Evolutionary conservation across 306 rosid genomes (phyloP).

Genomic region (Lathyrus oleraceus): DNA sequence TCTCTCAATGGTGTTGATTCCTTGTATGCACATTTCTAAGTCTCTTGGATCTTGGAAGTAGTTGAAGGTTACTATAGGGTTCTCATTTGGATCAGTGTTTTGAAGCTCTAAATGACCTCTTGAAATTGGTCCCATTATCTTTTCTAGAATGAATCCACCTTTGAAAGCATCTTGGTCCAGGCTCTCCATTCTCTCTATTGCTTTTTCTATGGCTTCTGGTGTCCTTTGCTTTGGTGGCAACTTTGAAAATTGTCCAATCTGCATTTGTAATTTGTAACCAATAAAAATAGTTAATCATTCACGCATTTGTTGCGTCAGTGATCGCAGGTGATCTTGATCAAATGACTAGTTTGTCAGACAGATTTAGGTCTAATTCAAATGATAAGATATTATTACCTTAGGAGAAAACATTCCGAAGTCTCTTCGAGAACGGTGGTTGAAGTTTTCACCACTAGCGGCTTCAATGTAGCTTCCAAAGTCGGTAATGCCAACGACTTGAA

Average conservation of each 20-base stretch:
- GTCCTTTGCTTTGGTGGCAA: conserved; percentile 47
- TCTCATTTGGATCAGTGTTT: conserved; percentile 57
- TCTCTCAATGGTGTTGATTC: conserved; percentile 46
- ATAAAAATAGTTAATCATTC: not conserved
- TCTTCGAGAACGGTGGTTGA: conserved; percentile 37
- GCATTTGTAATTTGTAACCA: conserved; percentile 15
- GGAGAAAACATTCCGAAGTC: conserved; percentile 66
- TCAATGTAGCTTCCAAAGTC: conserved; percentile 51
- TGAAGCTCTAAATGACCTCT: conserved; percentile 62
- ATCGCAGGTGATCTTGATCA: not conserved
- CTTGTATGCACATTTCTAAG: conserved; percentile 63
- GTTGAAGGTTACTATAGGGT: conserved; percentile 74
- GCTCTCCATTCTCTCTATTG: conserved; percentile 41
- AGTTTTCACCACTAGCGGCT: conserved; percentile 70
- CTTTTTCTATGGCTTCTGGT: conserved; percentile 60
- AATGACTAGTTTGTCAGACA: not conserved
- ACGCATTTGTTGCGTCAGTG: not conserved
- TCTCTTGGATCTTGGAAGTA: conserved; percentile 65
- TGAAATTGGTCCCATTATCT: conserved; percentile 67
- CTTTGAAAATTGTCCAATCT: conserved; percentile 41
- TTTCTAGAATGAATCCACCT: conserved; percentile 77
- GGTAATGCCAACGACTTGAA: conserved; percentile 42
- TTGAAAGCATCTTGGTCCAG: conserved; percentile 47
- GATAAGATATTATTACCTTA: not conserved
- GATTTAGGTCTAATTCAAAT: not conserved